Evolutionary conservation across 2,329 filamentous ascomycete genomes (phyloP).

Genomic region (Colletotrichum chrysophilum): DNA sequence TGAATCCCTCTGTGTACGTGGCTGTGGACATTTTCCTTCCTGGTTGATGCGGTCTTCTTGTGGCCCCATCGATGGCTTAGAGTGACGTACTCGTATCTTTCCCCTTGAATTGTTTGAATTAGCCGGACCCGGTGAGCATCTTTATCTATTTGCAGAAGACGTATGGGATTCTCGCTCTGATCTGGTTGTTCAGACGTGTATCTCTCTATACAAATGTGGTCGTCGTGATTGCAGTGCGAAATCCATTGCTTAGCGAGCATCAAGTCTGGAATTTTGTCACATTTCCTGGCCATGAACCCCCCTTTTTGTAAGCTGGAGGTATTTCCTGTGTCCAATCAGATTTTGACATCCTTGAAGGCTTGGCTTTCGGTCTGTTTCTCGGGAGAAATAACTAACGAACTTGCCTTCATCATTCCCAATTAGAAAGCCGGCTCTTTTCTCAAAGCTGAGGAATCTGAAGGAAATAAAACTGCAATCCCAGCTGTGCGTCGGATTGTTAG

Average conservation of each 20-base stretch:
- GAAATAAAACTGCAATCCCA: too few relatives aligned
- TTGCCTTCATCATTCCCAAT: too few relatives aligned
- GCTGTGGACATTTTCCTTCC: not conserved
- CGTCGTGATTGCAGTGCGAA: not conserved
- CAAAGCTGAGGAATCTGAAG: too few relatives aligned
- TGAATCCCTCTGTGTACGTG: not conserved
- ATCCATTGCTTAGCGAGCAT: not conserved
- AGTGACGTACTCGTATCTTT: not conserved
- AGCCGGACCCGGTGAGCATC: not conserved
- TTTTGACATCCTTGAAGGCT: not conserved
- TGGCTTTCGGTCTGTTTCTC: too few relatives aligned
- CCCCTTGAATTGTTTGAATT: not conserved
- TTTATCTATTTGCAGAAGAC: not conserved
- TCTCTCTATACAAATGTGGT: not conserved
- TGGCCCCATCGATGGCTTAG: not conserved
- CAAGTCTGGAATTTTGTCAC: not conserved
- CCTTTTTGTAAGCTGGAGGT: not conserved
- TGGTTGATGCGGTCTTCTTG: not conserved
- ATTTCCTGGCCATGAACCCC: not conserved
- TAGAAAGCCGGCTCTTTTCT: too few relatives aligned
- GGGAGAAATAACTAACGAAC: too few relatives aligned
- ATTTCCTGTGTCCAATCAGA: not conserved
- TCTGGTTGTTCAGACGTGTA: not conserved
- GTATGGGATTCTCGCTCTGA: not conserved
- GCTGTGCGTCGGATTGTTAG: too few relatives aligned